These are phyloP conservation scores for Diaporthe helianthi DNA, from an alignment of 2,329 filamentous ascomycete species.

Conservation along the genomic window DNA sequence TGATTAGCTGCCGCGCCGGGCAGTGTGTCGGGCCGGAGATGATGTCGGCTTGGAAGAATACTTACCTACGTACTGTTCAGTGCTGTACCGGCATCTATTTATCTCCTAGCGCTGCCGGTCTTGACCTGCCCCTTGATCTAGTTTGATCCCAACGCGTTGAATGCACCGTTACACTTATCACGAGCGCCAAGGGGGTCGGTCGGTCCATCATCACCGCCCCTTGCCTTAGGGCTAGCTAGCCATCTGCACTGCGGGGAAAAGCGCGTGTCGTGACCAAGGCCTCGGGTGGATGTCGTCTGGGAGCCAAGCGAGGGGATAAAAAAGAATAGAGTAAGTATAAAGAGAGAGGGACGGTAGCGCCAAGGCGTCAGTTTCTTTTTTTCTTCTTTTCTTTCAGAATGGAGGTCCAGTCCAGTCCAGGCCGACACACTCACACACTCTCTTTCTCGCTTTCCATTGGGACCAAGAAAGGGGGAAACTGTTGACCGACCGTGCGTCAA, in stretches of 20 bases:
- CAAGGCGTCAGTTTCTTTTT: background rate
- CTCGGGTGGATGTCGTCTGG: constrained; percentile 15
- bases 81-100: background rate
- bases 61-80: too few relatives aligned
- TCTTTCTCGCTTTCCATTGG: background rate
- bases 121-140: constrained; percentile 1
- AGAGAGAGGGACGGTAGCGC: background rate
- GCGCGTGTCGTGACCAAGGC: constrained; percentile 17
- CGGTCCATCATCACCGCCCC: constrained; percentile 19
- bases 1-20: background rate
- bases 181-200: background rate
- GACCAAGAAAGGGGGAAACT: background rate
- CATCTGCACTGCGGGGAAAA: constrained; percentile 27
- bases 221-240: constrained; percentile 17
- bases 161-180: constrained; percentile 13
- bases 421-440: too few relatives aligned
- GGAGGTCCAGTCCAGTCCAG: background rate
- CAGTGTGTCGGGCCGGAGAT: background rate
- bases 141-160: background rate
- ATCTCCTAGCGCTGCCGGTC: constrained; percentile 22
- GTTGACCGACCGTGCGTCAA: constrained; percentile 10
- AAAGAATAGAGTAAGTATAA: constrained; percentile 8
- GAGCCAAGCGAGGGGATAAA: background rate
- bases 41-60: constrained; percentile 7
- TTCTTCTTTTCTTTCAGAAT: too few relatives aligned